phyloP scores from a whole-genome alignment of 2,329 filamentous ascomycete genomes.

The Westerdykella aurantiaca region DNA sequence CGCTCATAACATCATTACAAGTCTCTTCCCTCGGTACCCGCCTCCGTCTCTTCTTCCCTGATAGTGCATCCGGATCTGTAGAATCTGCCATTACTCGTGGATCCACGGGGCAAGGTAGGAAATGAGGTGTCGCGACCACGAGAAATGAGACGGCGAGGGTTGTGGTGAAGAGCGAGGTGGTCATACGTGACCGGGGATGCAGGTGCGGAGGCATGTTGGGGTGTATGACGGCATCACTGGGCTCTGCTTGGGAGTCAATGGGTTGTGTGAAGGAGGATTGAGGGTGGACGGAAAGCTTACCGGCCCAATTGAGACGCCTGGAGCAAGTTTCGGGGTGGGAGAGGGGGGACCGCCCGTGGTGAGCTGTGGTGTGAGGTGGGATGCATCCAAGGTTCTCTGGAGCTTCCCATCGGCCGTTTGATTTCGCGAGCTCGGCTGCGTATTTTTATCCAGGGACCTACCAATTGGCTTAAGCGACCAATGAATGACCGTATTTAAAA shows the following conservation, averaged over 20 bases:
- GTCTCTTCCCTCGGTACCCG: constrained; percentile 22
- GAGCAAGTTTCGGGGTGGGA: constrained; percentile 9
- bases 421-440: not conserved
- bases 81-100: constrained; percentile 73
- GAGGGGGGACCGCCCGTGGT: constrained; percentile 10
- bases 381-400: constrained; percentile 11
- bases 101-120: constrained; percentile 80
- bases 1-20: constrained; percentile 16
- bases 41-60: constrained; percentile 26
- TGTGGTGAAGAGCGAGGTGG: constrained; percentile 89
- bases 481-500: no score
- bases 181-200: constrained; percentile 88
- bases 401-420: not conserved
- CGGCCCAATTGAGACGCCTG: constrained; percentile 29
- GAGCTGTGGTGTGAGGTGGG: constrained; percentile 9
- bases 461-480: not conserved
- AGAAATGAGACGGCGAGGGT: constrained; percentile 85
- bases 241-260: constrained; percentile 16
- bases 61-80: constrained; percentile 23
- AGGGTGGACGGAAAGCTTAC: constrained; percentile 8
- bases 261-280: not conserved
- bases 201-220: constrained; percentile 69
- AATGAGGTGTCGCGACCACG: constrained; percentile 83
- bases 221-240: constrained; percentile 24
- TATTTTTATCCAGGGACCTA: constrained; percentile 3